phyloP scores from a whole-genome alignment of 305 asterid species.

The Fraxinus sp. region DNA sequence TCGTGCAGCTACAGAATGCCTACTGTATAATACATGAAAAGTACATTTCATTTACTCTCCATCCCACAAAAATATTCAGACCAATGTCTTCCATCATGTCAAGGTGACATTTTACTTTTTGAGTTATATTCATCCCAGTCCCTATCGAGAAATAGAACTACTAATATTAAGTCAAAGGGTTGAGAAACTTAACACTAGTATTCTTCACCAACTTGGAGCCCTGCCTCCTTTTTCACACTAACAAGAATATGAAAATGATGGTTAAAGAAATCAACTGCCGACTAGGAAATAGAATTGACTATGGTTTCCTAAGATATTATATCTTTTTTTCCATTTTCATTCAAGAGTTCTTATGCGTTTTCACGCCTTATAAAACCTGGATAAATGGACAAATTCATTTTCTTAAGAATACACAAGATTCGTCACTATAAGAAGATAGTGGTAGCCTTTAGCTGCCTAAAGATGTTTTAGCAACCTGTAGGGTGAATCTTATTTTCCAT shows the following conservation, averaged over 20 bases:
- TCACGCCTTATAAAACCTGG: not conserved
- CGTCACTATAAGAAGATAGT: not conserved
- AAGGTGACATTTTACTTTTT: too few species aligned
- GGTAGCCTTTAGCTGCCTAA: not conserved
- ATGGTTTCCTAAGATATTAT: too few species aligned
- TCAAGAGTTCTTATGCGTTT: not conserved
- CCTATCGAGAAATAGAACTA: too few species aligned
- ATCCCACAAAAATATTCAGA: not conserved
- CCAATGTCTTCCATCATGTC: not conserved
- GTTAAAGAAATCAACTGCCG: not conserved
- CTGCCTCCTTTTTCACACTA: not conserved
- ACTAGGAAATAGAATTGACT: not conserved
- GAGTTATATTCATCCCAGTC: too few species aligned
- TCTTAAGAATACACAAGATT: too few species aligned
- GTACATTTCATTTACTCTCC: not conserved
- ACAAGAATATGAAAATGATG: not conserved
- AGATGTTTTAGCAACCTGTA: not conserved
- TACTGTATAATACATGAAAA: not conserved
- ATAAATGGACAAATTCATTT: not conserved
- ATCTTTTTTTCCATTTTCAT: not conserved
- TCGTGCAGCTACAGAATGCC: not conserved
- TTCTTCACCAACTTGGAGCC: not conserved
- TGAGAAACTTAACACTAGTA: too few species aligned
- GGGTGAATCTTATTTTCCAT: slow-evolving; percentile 18
- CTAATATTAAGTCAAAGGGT: too few species aligned